A percentile compares a stretch with the other conserved stretches of the same genome.
phyloP scores from a whole-genome alignment of 2,329 filamentous ascomycete species.

The Bertia moriformis region DNA sequence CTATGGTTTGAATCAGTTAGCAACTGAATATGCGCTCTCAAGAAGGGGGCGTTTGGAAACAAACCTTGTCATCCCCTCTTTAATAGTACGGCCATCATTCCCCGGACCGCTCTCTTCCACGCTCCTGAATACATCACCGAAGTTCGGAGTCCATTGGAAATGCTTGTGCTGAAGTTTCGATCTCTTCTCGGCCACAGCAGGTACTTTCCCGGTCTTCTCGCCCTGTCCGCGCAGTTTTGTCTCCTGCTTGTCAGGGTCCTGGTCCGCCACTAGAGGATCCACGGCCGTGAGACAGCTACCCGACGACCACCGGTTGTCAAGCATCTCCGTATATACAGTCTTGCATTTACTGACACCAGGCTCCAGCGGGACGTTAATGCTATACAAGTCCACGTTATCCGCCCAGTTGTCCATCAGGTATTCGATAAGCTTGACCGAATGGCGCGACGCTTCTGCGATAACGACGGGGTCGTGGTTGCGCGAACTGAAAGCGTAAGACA shows the following conservation, averaged over 20 bases:
- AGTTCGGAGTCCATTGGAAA: constrained; percentile 59
- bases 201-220: constrained; percentile 11
- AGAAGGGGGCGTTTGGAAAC: no score
- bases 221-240: constrained; percentile 33
- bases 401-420: constrained; percentile 43
- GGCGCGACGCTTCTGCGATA: constrained; percentile 43
- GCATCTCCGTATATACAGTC: constrained; percentile 50
- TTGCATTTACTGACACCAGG: constrained; percentile 41
- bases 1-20: no score
- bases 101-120: constrained; percentile 47
- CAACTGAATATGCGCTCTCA: no score
- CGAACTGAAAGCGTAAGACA: constrained; percentile 57
- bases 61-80: constrained; percentile 49
- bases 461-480: constrained; percentile 49
- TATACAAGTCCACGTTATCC: constrained; percentile 42
- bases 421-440: constrained; percentile 46
- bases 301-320: constrained; percentile 53
- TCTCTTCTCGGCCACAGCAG: constrained; percentile 14
- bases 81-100: constrained; percentile 60
- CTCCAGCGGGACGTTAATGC: constrained; percentile 52
- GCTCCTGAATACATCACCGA: constrained; percentile 52
- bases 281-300: constrained; percentile 52
- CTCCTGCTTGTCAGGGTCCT: constrained; percentile 32
- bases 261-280: constrained; percentile 31
- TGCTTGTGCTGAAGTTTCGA: constrained; percentile 34